Conservation (phyloP, 768 basidiomycete species). For the Tricholoma sp. region DNA sequence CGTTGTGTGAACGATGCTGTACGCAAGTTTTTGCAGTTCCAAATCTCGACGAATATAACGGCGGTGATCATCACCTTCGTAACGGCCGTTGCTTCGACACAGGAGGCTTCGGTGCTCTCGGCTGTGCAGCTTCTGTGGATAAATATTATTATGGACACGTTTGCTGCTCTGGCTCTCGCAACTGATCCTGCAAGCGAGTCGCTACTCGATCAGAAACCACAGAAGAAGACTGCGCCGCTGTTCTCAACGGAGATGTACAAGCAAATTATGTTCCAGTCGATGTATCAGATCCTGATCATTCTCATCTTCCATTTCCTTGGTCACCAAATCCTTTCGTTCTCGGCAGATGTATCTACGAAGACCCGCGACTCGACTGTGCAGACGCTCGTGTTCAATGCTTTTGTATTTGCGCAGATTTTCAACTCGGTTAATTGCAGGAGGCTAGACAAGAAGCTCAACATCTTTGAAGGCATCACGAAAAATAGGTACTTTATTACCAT, state of each 20-base stretch:
- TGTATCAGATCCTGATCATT: constrained; percentile 79
- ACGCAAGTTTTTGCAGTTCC: constrained; percentile 96
- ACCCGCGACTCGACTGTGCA: constrained; percentile 41
- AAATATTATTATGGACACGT: constrained; percentile 98
- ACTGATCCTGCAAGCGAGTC: constrained; percentile 87
- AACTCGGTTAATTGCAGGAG: constrained; percentile 91
- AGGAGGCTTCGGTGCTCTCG: constrained; percentile 81
- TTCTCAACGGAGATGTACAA: constrained; percentile 96
- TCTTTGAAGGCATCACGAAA: constrained; percentile 74
- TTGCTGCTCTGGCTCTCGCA: constrained; percentile 95
- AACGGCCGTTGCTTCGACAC: constrained; percentile 73
- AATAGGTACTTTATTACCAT: constrained; percentile 86
- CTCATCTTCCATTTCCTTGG: constrained; percentile 91
- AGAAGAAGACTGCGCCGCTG: constrained; percentile 81
- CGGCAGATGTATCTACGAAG: constrained; percentile 30
- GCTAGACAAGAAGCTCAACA: constrained; percentile 80
- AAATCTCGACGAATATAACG: constrained; percentile 90
- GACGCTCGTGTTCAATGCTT: constrained; percentile 96
- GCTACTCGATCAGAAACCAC: constrained; percentile 85
- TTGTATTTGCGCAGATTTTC: constrained; percentile 97
- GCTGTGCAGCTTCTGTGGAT: constrained; percentile 98
- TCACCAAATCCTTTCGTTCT: constrained; percentile 57
- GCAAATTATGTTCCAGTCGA: constrained; percentile 87
- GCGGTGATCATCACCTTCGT: constrained; percentile 94
- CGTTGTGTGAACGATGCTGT: constrained; percentile 98